These are phyloP conservation scores for Urostyla sp. DNA, from an alignment of 73 alveolate genomes.

Conservation along the genomic window DNA sequence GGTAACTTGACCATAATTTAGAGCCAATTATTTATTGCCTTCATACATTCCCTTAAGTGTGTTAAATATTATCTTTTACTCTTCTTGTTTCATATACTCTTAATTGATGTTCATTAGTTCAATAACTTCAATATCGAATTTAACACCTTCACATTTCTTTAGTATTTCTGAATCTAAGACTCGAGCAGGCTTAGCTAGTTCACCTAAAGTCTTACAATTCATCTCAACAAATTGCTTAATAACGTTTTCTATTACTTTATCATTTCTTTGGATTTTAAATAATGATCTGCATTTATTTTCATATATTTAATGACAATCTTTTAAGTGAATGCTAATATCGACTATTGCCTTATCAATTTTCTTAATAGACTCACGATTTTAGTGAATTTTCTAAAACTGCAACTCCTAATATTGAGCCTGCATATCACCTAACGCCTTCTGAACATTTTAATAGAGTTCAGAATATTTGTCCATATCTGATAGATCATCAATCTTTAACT, in stretches of 20 bases:
- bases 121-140: constrained; percentile 28
- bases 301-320: background rate
- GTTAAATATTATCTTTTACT: constrained; percentile 7
- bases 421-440: constrained; percentile 10
- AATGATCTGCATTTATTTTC: constrained; percentile 30
- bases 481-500: constrained; percentile 20
- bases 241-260: constrained; percentile 15
- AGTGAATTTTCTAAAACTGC: background rate
- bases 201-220: constrained; percentile 25
- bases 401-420: constrained; percentile 17
- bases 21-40: constrained; percentile 5
- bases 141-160: constrained; percentile 29
- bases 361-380: constrained; percentile 16
- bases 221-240: constrained; percentile 4
- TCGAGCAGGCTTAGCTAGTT: constrained; percentile 10
- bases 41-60: constrained; percentile 22
- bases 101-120: background rate
- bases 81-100: constrained; percentile 11
- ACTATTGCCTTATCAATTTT: constrained; percentile 40
- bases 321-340: constrained; percentile 6
- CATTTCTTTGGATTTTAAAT: constrained; percentile 10
- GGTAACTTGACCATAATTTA: constrained; percentile 26
- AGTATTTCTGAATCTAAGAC: constrained; percentile 2
- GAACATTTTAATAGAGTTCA: constrained; percentile 1
- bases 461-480: constrained; percentile 16